Conservation (phyloP, 306 rosid genomes). For the Comarum palustre region DNA sequence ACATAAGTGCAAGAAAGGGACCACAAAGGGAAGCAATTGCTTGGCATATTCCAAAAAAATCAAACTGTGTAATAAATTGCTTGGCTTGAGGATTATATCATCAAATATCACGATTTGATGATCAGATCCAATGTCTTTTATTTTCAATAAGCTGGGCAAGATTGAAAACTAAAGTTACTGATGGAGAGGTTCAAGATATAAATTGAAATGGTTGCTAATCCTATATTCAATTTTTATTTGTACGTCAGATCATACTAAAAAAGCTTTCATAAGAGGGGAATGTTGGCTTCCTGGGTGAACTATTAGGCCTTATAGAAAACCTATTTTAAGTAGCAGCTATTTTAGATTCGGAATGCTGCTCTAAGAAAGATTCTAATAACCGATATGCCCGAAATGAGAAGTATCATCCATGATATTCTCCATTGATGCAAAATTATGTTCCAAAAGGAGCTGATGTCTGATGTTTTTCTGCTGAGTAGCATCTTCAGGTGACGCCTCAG, state of each 20-base stretch:
- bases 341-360: background rate
- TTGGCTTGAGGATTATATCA: background rate
- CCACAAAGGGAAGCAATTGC: background rate
- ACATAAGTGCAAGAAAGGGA: conserved; percentile 9
- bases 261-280: background rate
- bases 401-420: background rate
- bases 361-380: background rate
- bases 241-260: background rate
- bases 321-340: background rate
- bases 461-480: background rate
- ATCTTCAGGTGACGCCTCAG: background rate
- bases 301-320: background rate
- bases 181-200: background rate
- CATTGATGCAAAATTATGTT: background rate
- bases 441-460: background rate
- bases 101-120: background rate
- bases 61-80: background rate
- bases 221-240: too few species aligned
- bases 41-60: background rate
- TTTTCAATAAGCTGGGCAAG: background rate
- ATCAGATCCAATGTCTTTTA: background rate
- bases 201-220: background rate
- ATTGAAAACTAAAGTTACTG: background rate
- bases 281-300: background rate
- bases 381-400: too few species aligned